Conservation (phyloP, 1,139 yeast genomes). For the Suhomyces bokatorum region DNA sequence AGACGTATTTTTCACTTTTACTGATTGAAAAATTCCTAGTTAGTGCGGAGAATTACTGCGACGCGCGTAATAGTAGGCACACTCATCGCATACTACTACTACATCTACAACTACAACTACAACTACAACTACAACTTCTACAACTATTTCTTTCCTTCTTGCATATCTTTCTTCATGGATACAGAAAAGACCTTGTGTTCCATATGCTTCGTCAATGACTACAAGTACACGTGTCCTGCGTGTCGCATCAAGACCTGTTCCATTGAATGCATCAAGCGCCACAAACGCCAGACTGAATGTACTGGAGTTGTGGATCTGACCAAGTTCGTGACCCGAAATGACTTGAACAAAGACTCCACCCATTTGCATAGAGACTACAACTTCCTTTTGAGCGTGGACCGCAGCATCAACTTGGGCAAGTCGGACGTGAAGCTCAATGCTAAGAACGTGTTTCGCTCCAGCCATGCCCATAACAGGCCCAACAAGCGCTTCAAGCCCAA, state of each 20-base stretch:
- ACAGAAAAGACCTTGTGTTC: slow-evolving; percentile 36
- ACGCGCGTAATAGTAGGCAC: slow-evolving; percentile 3
- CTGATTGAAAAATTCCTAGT: slow-evolving; percentile 8
- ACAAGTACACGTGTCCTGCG: slow-evolving; percentile 84
- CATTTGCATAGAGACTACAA: slow-evolving; percentile 82
- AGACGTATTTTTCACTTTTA: slow-evolving; percentile 1
- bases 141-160: no score
- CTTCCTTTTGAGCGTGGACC: slow-evolving; percentile 61
- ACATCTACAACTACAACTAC: not conserved
- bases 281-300: slow-evolving; percentile 64
- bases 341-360: slow-evolving; percentile 30
- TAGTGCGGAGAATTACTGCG: slow-evolving; percentile 7
- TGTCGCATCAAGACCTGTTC: slow-evolving; percentile 72
- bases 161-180: slow-evolving; percentile 6
- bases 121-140: no score
- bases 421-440: slow-evolving; percentile 46
- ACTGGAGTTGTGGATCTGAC: slow-evolving; percentile 67
- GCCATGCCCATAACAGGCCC: slow-evolving; percentile 15
- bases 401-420: slow-evolving; percentile 55
- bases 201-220: slow-evolving; percentile 47
- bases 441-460: slow-evolving; percentile 37
- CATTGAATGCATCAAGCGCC: slow-evolving; percentile 66
- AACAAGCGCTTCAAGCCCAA: slow-evolving; percentile 31
- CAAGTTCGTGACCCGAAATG: slow-evolving; percentile 51
- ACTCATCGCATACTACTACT: slow-evolving; percentile 10